phyloP scores from a whole-genome alignment of 768 basidiomycete species.

The Rubroboletus satanas region DNA sequence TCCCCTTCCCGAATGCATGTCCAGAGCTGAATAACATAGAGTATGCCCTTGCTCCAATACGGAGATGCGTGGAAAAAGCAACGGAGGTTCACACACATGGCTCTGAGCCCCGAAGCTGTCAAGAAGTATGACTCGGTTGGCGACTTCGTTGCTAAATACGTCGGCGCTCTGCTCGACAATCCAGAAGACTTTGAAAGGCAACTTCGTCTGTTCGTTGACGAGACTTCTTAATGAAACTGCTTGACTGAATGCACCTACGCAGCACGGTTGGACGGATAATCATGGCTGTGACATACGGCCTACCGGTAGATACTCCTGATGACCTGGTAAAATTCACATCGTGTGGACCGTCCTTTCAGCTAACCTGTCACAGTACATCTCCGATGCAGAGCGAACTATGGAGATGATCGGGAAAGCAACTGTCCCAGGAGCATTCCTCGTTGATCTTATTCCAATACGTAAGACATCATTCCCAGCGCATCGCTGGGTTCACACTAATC shows the following conservation, averaged over 20 bases:
- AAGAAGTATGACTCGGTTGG: slow-evolving; percentile 32
- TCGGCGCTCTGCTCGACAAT: slow-evolving; percentile 7
- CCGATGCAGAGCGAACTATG: slow-evolving; percentile 26
- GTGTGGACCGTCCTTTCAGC: not conserved
- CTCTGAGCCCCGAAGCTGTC: slow-evolving; percentile 29
- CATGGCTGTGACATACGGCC: slow-evolving; percentile 25
- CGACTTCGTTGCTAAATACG: slow-evolving; percentile 23
- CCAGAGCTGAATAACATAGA: slow-evolving; percentile 9
- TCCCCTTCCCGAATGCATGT: not conserved
- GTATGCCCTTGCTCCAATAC: slow-evolving; percentile 22
- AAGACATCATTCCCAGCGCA: not conserved
- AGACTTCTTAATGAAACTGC: not conserved
- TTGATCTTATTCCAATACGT: slow-evolving; percentile 28
- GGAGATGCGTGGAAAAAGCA: slow-evolving; percentile 20
- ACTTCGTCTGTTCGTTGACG: slow-evolving; percentile 18
- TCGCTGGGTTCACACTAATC: not conserved
- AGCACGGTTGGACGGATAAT: slow-evolving; percentile 15
- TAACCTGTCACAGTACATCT: slow-evolving; percentile 25
- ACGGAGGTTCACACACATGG: slow-evolving; percentile 29
- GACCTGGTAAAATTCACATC: slow-evolving; percentile 12
- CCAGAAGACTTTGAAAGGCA: slow-evolving; percentile 20
- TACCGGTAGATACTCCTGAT: slow-evolving; percentile 17
- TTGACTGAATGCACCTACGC: not conserved
- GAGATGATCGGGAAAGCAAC: slow-evolving; percentile 21
- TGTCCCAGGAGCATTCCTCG: slow-evolving; percentile 29